Conservation (phyloP, 257 asterid genomes). For the Solanum acaule region DNA sequence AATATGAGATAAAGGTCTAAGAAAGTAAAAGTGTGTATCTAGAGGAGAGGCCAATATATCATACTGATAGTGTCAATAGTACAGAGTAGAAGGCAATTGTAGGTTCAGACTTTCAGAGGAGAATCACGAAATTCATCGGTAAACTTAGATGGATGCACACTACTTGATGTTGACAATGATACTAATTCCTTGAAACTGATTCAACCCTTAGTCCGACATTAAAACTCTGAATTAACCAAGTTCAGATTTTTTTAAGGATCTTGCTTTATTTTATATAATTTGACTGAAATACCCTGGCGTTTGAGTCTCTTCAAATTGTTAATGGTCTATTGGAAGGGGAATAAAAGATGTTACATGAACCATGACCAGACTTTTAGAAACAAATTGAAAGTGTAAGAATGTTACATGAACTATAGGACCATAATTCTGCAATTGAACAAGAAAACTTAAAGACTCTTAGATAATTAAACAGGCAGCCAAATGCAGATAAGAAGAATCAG, state of each 20-base stretch:
- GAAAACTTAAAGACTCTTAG: not conserved
- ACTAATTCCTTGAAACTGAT: not conserved
- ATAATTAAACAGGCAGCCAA: not conserved
- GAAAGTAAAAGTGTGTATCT: not conserved
- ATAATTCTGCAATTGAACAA: not conserved
- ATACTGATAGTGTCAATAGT: not conserved
- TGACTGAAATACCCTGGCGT: not conserved
- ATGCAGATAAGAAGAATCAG: not conserved
- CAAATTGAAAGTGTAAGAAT: not conserved
- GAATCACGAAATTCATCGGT: not conserved
- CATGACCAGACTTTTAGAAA: not conserved
- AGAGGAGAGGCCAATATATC: not conserved
- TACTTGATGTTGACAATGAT: not conserved
- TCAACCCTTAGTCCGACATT: not conserved
- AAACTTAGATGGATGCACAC: not conserved
- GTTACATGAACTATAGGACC: not conserved
- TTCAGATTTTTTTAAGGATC: not conserved
- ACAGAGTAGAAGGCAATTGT: not conserved
- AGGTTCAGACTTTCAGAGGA: not conserved
- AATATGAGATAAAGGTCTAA: not conserved
- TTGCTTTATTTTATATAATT: not conserved
- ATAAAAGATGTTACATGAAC: not conserved
- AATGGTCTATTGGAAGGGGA: not conserved
- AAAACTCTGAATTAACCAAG: not conserved
- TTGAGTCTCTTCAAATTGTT: not conserved